phyloP scores from a whole-genome alignment of 2,329 filamentous ascomycete species.

The Ascochyta rabiei region DNA sequence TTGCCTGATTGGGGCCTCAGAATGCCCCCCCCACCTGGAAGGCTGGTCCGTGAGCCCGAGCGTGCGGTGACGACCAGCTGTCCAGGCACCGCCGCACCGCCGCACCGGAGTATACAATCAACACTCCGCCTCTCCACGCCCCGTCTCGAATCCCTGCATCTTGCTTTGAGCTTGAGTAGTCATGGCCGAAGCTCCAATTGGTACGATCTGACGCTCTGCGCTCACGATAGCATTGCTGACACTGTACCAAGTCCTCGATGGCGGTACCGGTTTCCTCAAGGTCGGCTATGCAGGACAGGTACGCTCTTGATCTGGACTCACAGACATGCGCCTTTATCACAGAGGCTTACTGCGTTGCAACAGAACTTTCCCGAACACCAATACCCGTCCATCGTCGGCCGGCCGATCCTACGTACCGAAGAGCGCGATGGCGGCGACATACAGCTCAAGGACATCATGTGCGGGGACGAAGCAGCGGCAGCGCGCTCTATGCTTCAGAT shows the following conservation, averaged over 20 bases:
- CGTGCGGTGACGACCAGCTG: slow-evolving; percentile 26
- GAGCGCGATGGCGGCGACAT: slow-evolving; percentile 75
- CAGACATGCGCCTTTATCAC: neutral
- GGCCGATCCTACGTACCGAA: slow-evolving; percentile 95
- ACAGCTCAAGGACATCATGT: slow-evolving; percentile 98
- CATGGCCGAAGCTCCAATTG: slow-evolving; percentile 59
- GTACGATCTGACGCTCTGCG: slow-evolving; percentile 40
- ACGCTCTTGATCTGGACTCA: slow-evolving; percentile 33
- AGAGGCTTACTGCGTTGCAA: slow-evolving; percentile 13
- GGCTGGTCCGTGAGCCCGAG: slow-evolving; percentile 9
- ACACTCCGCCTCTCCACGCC: slow-evolving; percentile 16
- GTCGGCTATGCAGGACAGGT: slow-evolving; percentile 95
- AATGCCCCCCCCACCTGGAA: slow-evolving; percentile 27
- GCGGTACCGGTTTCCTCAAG: slow-evolving; percentile 99
- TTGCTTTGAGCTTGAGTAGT: slow-evolving; percentile 29
- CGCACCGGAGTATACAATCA: slow-evolving; percentile 14
- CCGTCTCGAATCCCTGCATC: slow-evolving; percentile 5
- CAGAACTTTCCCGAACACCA: slow-evolving; percentile 99
- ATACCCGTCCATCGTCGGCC: slow-evolving; percentile 96
- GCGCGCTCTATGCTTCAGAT: slow-evolving; percentile 98
- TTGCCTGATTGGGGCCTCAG: slow-evolving; percentile 17
- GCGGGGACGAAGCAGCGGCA: slow-evolving; percentile 94
- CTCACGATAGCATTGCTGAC: slow-evolving; percentile 36
- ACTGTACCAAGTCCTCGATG: slow-evolving; percentile 81
- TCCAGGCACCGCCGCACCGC: slow-evolving; percentile 16